phyloP scores from a whole-genome alignment of 2,329 filamentous ascomycete genomes.

The Pseudogymnoascus sp. region DNA sequence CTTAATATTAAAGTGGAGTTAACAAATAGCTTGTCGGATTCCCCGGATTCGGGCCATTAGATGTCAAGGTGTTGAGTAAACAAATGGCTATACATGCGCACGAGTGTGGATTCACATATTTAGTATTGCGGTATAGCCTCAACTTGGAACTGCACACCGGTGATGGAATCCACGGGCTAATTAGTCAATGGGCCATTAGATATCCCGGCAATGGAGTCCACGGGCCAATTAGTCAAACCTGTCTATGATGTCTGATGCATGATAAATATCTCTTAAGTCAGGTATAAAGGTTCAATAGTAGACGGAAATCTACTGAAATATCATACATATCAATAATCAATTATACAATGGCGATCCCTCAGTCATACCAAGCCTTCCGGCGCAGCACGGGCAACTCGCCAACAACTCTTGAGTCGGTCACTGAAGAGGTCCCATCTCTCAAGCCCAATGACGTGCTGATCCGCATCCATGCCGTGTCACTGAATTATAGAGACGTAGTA shows the following conservation, averaged over 20 bases:
- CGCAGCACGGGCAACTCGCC: not conserved
- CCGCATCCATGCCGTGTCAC: not conserved
- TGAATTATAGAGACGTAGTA: not conserved
- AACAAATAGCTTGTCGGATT: not conserved
- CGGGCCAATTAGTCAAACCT: not conserved
- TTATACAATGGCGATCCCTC: not conserved
- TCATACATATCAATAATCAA: not conserved
- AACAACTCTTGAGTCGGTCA: not conserved
- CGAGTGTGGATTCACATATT: too few relatives aligned
- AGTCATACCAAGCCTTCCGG: not conserved
- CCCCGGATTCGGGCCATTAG: not conserved
- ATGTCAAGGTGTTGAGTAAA: not conserved
- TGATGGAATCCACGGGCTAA: not conserved
- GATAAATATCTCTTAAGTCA: not conserved
- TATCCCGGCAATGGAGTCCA: not conserved
- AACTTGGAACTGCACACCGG: not conserved
- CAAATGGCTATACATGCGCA: too few relatives aligned
- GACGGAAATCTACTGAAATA: not conserved
- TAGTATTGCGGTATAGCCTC: too few relatives aligned
- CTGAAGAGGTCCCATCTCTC: not conserved
- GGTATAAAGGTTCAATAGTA: not conserved
- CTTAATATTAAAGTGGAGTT: not conserved
- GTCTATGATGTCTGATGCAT: not conserved
- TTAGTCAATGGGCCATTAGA: not conserved
- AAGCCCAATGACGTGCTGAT: not conserved